Conservation (phyloP, 176 grass and related monocot species). For the Oryza officinalis region DNA sequence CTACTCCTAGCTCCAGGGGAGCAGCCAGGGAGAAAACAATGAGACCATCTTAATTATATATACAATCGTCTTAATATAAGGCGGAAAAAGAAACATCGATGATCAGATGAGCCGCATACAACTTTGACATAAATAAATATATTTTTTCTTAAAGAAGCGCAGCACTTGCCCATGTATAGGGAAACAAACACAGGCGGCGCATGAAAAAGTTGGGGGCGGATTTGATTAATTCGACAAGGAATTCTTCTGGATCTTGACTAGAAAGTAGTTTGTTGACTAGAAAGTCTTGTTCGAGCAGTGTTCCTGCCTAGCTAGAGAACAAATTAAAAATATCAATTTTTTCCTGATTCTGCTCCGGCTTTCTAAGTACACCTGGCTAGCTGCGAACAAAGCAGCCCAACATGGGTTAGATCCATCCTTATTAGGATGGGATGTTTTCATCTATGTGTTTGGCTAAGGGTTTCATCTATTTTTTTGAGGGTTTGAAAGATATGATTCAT, state of each 20-base stretch:
- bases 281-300: constrained; percentile 15
- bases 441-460: too few relatives aligned
- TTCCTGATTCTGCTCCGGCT: constrained; percentile 15
- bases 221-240: background rate
- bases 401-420: too few relatives aligned
- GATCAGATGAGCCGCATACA: background rate
- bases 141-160: background rate
- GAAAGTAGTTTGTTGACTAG: constrained; percentile 7
- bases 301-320: background rate
- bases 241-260: constrained; percentile 46
- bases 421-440: too few relatives aligned
- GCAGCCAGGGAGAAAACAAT: constrained; percentile 4
- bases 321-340: background rate
- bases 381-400: constrained; percentile 2
- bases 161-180: background rate
- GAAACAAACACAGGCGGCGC: constrained; percentile 13
- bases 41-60: background rate
- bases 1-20: background rate
- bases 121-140: background rate
- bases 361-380: background rate
- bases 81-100: background rate
- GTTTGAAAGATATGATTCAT: too few relatives aligned
- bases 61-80: background rate
- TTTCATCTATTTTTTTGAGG: too few relatives aligned
- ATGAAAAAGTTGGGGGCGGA: constrained; percentile 36